These are phyloP conservation scores for Ilex paraguariensis DNA, from an alignment of 305 asterid species.

Conservation along the genomic window DNA sequence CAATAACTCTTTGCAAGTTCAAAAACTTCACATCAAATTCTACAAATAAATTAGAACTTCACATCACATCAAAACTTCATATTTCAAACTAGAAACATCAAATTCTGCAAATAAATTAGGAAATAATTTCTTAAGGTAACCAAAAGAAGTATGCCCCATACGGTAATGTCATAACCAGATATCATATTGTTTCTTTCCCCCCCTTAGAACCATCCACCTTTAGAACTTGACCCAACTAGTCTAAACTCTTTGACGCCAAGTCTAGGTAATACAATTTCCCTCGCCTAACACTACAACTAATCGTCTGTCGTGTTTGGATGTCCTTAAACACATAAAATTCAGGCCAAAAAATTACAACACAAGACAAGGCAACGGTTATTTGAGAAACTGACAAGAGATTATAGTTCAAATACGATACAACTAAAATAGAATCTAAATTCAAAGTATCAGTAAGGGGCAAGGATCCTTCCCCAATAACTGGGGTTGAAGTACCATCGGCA, in stretches of 20 bases:
- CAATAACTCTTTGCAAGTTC: neutral
- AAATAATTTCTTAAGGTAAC: neutral
- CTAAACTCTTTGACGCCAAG: neutral
- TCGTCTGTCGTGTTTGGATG: neutral
- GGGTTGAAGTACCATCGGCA: too few species aligned
- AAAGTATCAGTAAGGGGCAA: too few species aligned
- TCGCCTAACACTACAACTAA: constrained; percentile 2
- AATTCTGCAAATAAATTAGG: too few species aligned
- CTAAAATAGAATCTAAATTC: too few species aligned
- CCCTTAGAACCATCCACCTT: neutral
- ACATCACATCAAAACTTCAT: neutral
- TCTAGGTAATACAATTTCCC: constrained; percentile 1
- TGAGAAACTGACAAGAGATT: too few species aligned
- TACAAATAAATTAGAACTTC: neutral
- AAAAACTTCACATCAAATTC: neutral
- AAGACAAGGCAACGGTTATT: too few species aligned
- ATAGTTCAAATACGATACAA: too few species aligned
- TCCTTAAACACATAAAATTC: constrained; percentile 4
- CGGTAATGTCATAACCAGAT: neutral
- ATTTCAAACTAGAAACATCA: too few species aligned
- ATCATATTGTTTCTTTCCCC: neutral
- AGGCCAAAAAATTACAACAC: constrained; percentile 6
- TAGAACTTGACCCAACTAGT: neutral
- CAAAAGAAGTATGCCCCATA: neutral
- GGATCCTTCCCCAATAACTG: too few species aligned